Percentiles rank a stretch among this genome's conserved stretches.
Evolutionary conservation across 192 early-diverging fungal genomes (phyloP).

Genomic region (Linnemannia zychae): DNA sequence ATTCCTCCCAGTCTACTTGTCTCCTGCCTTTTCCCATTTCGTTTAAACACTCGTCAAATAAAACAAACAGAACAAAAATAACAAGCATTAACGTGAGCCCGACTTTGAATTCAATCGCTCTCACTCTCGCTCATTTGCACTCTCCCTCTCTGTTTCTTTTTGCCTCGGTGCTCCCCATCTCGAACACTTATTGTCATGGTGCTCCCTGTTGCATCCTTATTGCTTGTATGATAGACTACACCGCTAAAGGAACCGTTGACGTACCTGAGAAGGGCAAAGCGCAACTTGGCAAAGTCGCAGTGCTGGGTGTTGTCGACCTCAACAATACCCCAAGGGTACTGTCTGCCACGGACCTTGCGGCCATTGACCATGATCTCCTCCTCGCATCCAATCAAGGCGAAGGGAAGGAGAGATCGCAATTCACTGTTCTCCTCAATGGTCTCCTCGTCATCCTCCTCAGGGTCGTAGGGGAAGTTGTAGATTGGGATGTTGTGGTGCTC

Average conservation of each 20-base stretch:
- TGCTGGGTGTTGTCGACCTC: slow-evolving; percentile 98
- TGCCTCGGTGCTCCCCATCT: slow-evolving; percentile 5
- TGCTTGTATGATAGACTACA: background rate
- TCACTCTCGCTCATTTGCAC: background rate
- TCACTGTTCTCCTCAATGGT: slow-evolving; percentile 98
- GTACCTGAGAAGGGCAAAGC: slow-evolving; percentile 89
- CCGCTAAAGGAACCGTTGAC: background rate
- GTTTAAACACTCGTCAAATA: background rate
- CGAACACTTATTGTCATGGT: background rate
- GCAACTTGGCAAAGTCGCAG: slow-evolving; percentile 95
- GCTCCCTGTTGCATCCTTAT: background rate
- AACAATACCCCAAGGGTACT: slow-evolving; percentile 97
- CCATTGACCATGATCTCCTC: slow-evolving; percentile 88
- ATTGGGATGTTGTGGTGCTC: slow-evolving; percentile 95
- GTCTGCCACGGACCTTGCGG: slow-evolving; percentile 90
- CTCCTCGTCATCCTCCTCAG: slow-evolving; percentile 99
- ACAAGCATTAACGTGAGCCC: slow-evolving; percentile 12
- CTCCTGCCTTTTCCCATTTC: background rate
- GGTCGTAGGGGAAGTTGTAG: slow-evolving; percentile 97
- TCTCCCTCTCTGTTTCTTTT: slow-evolving; percentile 3
- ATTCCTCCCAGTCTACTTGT: background rate
- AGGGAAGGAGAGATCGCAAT: slow-evolving; percentile 91
- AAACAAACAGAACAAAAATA: background rate
- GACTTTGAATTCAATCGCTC: background rate
- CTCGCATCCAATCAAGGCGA: slow-evolving; percentile 96